These are phyloP conservation scores for Metarhizium brunneum DNA, from an alignment of 2,329 filamentous ascomycete species.

Conservation along the genomic window DNA sequence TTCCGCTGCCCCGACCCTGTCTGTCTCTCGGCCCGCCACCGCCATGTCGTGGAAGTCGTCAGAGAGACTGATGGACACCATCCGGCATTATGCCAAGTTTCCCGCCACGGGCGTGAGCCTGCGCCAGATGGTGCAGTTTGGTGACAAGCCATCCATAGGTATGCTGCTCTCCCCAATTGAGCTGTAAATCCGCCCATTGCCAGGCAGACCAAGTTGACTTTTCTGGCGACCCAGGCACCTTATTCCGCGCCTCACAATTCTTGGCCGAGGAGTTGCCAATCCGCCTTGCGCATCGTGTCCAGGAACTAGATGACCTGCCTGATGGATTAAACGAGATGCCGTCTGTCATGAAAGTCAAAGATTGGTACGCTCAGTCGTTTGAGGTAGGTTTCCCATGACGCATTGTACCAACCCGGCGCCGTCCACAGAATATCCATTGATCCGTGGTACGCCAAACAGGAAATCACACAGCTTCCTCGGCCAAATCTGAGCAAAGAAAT, in stretches of 20 bases:
- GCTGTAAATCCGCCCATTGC: slow-evolving; percentile 70
- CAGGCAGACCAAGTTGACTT: slow-evolving; percentile 6
- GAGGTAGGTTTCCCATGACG: slow-evolving; percentile 53
- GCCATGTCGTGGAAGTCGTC: slow-evolving; percentile 90
- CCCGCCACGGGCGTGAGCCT: slow-evolving; percentile 93
- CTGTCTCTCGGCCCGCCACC: slow-evolving; percentile 29
- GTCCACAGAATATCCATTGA: slow-evolving; percentile 2
- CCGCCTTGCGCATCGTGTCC: slow-evolving; percentile 87
- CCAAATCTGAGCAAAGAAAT: slow-evolving; percentile 69
- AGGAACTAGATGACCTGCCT: slow-evolving; percentile 84
- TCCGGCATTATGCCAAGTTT: slow-evolving; percentile 94
- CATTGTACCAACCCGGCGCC: neutral
- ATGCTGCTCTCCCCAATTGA: slow-evolving; percentile 21
- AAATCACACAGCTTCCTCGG: slow-evolving; percentile 80
- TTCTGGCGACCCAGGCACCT: slow-evolving; percentile 53
- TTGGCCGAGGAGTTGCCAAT: slow-evolving; percentile 97
- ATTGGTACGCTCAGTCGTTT: slow-evolving; percentile 99
- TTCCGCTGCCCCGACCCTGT: no score
- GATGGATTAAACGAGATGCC: slow-evolving; percentile 98
- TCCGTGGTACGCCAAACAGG: slow-evolving; percentile 38
- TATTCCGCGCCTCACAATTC: slow-evolving; percentile 97
- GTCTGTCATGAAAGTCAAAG: slow-evolving; percentile 86
- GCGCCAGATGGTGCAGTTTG: slow-evolving; percentile 98
- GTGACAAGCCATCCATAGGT: slow-evolving; percentile 87
- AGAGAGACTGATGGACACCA: slow-evolving; percentile 88